These are phyloP conservation scores for Ashbya aceris DNA, from an alignment of 1,139 yeast species.

Conservation along the genomic window DNA sequence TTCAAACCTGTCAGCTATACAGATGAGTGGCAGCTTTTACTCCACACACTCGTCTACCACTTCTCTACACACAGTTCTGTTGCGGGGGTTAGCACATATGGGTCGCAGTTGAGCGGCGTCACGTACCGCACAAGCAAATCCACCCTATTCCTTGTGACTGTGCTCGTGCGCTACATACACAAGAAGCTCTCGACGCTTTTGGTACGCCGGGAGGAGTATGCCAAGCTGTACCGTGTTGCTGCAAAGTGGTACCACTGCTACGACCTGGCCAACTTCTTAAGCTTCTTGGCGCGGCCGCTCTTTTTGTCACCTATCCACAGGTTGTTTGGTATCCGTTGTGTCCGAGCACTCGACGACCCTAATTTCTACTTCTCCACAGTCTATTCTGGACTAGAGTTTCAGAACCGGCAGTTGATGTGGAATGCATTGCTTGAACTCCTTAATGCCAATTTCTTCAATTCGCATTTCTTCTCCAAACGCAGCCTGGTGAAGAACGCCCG, in stretches of 20 bases:
- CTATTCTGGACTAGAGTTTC: conserved; percentile 19
- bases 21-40: conserved; percentile 16
- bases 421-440: conserved; percentile 24
- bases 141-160: conserved; percentile 13
- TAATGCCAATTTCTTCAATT: conserved; percentile 15
- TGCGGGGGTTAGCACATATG: conserved; percentile 16
- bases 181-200: conserved; percentile 8
- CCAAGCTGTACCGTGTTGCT: conserved; percentile 8
- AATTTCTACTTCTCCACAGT: conserved; percentile 17
- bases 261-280: conserved; percentile 13
- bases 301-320: conserved; percentile 14
- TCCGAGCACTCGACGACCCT: conserved; percentile 5
- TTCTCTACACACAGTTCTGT: conserved; percentile 10
- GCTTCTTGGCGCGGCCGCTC: conserved; percentile 9
- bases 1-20: conserved; percentile 6
- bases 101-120: conserved; percentile 20
- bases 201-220: neutral
- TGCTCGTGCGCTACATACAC: conserved; percentile 11
- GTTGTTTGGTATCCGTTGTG: conserved; percentile 7
- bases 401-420: conserved; percentile 26
- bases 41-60: conserved; percentile 17
- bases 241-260: conserved; percentile 9
- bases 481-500: conserved; percentile 2
- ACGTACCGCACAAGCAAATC: conserved; percentile 11
- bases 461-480: conserved; percentile 7